Evolutionary conservation across 257 asterid species (phyloP).

Genomic region (Ilex asprella): DNA sequence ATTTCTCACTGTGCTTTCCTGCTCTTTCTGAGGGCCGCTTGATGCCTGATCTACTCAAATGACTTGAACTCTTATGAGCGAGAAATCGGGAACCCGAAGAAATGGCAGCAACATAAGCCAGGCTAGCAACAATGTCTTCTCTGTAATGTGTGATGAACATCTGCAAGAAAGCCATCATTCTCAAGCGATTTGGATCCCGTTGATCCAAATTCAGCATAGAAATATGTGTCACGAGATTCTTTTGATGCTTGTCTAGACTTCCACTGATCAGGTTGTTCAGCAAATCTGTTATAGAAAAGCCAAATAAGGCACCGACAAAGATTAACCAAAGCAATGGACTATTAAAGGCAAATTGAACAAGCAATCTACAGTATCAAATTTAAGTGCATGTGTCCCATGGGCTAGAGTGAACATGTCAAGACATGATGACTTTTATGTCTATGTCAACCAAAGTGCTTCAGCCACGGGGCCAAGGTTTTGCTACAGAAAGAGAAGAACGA

Average conservation of each 20-base stretch:
- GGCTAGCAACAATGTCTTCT: conserved; percentile 53
- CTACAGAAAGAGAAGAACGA: too few relatives aligned
- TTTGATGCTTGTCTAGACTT: conserved; percentile 69
- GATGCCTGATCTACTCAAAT: conserved; percentile 29
- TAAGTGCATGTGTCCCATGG: too few relatives aligned
- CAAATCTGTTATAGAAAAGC: conserved; percentile 39
- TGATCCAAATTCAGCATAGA: conserved; percentile 67
- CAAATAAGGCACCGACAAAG: background rate
- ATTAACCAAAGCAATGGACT: background rate
- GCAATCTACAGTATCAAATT: background rate
- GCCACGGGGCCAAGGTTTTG: too few relatives aligned
- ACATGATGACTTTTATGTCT: too few relatives aligned
- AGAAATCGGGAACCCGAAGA: conserved; percentile 46
- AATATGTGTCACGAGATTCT: conserved; percentile 59
- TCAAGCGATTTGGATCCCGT: conserved; percentile 41
- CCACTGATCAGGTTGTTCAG: conserved; percentile 75
- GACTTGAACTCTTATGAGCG: conserved; percentile 57
- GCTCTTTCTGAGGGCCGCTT: conserved; percentile 29
- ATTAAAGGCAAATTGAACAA: background rate
- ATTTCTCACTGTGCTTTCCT: conserved; percentile 10
- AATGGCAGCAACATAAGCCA: conserved; percentile 33
- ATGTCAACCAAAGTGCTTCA: too few relatives aligned
- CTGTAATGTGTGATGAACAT: conserved; percentile 42
- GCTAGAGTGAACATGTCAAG: too few relatives aligned
- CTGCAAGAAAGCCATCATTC: conserved; percentile 52